Evolutionary conservation across 148 eudicot genomes (phyloP), one percentile per base, ranked within the genome.

Genomic region (Rhododendron griersonianum): DNA sequence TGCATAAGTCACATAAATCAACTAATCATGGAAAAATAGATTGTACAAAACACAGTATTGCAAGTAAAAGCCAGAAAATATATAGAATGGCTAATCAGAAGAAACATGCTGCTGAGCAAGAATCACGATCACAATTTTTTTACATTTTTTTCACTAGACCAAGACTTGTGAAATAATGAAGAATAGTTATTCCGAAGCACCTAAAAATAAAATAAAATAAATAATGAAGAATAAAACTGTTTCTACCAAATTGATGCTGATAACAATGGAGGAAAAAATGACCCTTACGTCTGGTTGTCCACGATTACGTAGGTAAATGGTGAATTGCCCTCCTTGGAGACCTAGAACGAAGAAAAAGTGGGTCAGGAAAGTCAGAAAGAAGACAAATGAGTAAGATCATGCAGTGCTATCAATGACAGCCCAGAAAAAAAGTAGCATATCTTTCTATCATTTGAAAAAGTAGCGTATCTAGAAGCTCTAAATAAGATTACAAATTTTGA

Each of bases 241-340:
- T 30, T 57, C 41, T 11, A 30, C 35, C 55, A 61, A 61, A 78
- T 83, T n/a, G 55, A 59, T 37, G 53, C 35, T 39, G 28, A 21
- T 47, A 55, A 25, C 30, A 48, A 67, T 83, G 7, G 23, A 9
- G 9, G 50, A 74, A 61, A 77, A 84, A 74, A 67, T n/a, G 65
- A 78, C n/a, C 67, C 99, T 90, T 88, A 95, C 99, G 93, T 95
- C 88, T 97, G 92, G 44, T 89, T 92, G 88, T 97, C 99, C n/a
- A 97, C 98, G 85, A 97, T 97, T 88, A 97, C 37, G 82, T 95
- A 97, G 88, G 98, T 94, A 87, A 97, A 97, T 51, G 99, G 95
- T 61, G 99, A 97, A 89, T 94, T 95, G 41, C 98, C 99, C 71
- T 91, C 98, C 90, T 92, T 89, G 55, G 99, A 92, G n/a, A 97